Conservation (phyloP, 176 grass and related monocot genomes). For the Lolium perenne region DNA sequence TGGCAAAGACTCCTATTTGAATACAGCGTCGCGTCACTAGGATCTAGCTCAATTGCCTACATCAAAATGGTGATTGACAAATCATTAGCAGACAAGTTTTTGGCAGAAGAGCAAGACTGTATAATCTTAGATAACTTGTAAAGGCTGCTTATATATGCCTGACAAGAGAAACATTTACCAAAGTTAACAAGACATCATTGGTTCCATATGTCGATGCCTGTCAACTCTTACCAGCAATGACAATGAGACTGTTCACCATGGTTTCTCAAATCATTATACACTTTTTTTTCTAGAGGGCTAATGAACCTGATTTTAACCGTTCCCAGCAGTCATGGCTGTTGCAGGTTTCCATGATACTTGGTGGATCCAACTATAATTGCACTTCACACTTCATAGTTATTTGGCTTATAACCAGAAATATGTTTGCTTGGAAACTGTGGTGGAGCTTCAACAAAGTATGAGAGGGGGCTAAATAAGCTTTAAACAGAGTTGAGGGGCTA, state of each 20-base stretch:
- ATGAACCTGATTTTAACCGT: not conserved
- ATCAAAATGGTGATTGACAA: not conserved
- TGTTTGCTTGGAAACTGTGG: not conserved
- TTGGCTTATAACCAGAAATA: not conserved
- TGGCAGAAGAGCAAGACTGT: not conserved
- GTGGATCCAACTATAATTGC: not conserved
- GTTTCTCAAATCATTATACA: too few relatives aligned
- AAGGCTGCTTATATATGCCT: too few relatives aligned
- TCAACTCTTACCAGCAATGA: not conserved
- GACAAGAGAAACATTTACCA: too few relatives aligned
- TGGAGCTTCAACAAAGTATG: not conserved
- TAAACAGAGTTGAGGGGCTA: not conserved
- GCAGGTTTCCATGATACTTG: not conserved
- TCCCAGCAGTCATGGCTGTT: not conserved
- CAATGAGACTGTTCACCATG: too few relatives aligned
- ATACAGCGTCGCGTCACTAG: not conserved
- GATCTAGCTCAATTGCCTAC: constrained; percentile 23
- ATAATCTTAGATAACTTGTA: too few relatives aligned
- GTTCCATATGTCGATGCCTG: too few relatives aligned
- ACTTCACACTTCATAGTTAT: not conserved
- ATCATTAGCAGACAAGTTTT: not conserved
- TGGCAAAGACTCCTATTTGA: constrained; percentile 22
- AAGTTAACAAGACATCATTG: too few relatives aligned
- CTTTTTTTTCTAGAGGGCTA: too few relatives aligned
- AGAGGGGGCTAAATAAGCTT: not conserved